phyloP scores from a whole-genome alignment of 2,329 filamentous ascomycete species.

The Alternaria arbusti region DNA sequence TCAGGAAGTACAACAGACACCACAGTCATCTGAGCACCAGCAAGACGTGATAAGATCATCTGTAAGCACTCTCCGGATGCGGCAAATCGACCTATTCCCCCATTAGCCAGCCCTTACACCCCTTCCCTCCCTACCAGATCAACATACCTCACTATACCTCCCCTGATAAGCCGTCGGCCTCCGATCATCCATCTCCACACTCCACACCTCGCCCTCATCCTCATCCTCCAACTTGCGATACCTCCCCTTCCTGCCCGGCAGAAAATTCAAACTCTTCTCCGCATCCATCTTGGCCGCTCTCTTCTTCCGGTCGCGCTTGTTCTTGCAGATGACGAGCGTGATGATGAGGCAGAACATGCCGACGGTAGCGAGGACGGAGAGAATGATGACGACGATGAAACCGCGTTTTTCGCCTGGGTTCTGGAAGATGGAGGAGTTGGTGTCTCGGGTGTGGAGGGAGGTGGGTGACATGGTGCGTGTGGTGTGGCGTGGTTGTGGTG shows the following conservation, averaged over 20 bases:
- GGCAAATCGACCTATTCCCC: not conserved
- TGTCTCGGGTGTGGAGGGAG: no score
- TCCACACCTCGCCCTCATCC: slow-evolving; percentile 6
- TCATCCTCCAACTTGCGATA: slow-evolving; percentile 7
- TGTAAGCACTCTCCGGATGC: not conserved
- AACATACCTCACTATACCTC: not conserved
- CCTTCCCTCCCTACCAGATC: not conserved
- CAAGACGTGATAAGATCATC: not conserved
- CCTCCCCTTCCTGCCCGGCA: not conserved
- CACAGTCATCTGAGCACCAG: not conserved
- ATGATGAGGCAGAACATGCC: slow-evolving; percentile 10
- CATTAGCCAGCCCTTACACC: not conserved
- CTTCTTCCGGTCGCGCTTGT: slow-evolving; percentile 1
- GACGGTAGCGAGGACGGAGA: slow-evolving; percentile 1
- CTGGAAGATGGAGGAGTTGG: slow-evolving; percentile 7
- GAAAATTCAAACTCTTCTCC: not conserved
- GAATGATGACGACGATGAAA: slow-evolving; percentile 8
- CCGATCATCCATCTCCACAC: slow-evolving; percentile 9
- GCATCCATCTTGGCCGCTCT: slow-evolving; percentile 2
- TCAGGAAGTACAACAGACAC: not conserved
- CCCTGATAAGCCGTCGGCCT: not conserved
- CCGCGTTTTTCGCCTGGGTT: not conserved
- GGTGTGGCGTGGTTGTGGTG: not conserved
- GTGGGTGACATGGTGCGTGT: not conserved
- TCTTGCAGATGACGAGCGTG: slow-evolving; percentile 3